Base-by-base conservation (phyloP, 2,329 filamentous ascomycete species). In the Fusarium luffae region DNA sequence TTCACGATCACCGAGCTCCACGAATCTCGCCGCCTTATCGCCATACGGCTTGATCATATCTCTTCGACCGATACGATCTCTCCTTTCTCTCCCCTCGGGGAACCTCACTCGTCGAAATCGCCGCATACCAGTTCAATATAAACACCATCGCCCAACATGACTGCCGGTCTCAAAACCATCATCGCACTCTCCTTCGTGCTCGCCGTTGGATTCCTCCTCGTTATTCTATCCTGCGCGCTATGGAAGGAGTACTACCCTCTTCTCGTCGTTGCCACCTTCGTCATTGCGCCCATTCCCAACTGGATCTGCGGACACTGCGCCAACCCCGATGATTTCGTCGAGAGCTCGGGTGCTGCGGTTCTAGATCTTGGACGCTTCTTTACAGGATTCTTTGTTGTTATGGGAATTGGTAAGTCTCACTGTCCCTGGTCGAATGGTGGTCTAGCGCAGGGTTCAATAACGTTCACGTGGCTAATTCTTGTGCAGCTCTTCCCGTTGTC, bases 151-250 rank as follows among this genome's bases (percentile, higher is more conserved):
- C 71, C 77, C 83, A 85, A 76, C 70, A 89, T 89, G 87, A 88
- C 93, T 85, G 94, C 96, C 76, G 96, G 96, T 80, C 90, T 99
- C 78, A 98, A 98, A 85, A 99, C 96, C 74, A 99, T 99, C 83
- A 99, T 99, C 82, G 93, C 93, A 71, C 92, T 99, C 75, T 98
- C 96, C 79, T 99, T 99, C 84, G 96, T 99, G 79, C 93, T 99
- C 72, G 96, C 96, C 75, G 96, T 99, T 77, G 96, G 96, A 76
- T 99, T 99, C 85, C 93, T 99, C 76, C 93, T 99, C 74, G 96
- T 98, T 75, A 99, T 99, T 82, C 92, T 99, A 76, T 98, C 94
- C 69, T 97, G 94, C 79, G 96, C 96, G 52, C 89, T 99, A 74
- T 99, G 92, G 88, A 88, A 95, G 79, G 93, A 93, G 82, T 99